Evolutionary conservation across 148 eudicot species (phyloP).

Genomic region (Fagopyrum esculentum): DNA sequence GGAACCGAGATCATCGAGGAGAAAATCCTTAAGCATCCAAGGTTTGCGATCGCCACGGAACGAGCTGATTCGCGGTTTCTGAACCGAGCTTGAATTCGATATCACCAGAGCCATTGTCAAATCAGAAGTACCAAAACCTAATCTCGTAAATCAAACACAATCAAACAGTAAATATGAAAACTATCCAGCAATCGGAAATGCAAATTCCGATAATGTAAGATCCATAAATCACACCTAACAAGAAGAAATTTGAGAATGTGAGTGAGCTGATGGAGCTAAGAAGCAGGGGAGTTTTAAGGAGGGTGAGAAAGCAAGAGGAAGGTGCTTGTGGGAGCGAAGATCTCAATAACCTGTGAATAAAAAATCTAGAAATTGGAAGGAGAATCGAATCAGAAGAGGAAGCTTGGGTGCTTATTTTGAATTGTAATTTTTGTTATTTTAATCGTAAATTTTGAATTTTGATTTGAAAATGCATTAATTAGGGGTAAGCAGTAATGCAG

Average conservation of each 20-base stretch:
- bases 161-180: neutral
- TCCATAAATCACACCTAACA: neutral
- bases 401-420: conserved; percentile 6
- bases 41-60: conserved; percentile 24
- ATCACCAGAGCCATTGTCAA: conserved; percentile 29
- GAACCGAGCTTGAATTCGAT: neutral
- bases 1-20: conserved; percentile 64
- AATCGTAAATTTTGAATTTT: neutral
- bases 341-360: conserved; percentile 34
- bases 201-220: too few relatives aligned
- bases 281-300: neutral
- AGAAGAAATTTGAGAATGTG: neutral
- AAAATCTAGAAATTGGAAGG: neutral
- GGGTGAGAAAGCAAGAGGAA: conserved; percentile 26
- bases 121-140: neutral
- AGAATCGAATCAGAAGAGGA: conserved; percentile 3
- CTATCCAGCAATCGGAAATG: too few relatives aligned
- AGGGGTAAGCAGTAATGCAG: neutral
- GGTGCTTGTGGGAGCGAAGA: conserved; percentile 55
- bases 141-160: neutral
- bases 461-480: conserved; percentile 1
- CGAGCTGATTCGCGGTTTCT: conserved; percentile 22
- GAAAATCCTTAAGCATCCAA: conserved; percentile 49
- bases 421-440: neutral
- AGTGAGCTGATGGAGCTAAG: neutral